A percentile compares a stretch with the other conserved stretches of the same genome.
phyloP scores from a whole-genome alignment of 352 stramenopile genomes.

The Phytophthora litchii region DNA sequence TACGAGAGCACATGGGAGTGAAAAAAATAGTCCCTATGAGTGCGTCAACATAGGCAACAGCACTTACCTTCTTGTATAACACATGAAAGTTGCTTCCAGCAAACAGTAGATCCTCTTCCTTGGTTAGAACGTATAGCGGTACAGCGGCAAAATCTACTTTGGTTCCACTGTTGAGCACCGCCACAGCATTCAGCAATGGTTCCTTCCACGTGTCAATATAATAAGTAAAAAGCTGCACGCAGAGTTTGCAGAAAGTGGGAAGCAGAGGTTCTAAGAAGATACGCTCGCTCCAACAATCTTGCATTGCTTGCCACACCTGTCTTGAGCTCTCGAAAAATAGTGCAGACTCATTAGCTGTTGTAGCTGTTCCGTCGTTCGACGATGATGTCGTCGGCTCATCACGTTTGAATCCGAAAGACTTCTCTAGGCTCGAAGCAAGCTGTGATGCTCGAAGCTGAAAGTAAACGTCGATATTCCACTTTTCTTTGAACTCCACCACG shows the following conservation, averaged over 20 bases:
- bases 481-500: constrained; percentile 83
- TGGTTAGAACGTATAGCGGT: constrained; percentile 50
- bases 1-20: constrained; percentile 26
- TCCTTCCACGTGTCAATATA: constrained; percentile 65
- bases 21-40: background rate
- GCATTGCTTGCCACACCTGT: constrained; percentile 50
- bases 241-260: constrained; percentile 70
- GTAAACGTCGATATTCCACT: constrained; percentile 91
- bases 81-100: constrained; percentile 79
- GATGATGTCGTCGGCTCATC: constrained; percentile 23
- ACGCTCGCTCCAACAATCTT: constrained; percentile 60
- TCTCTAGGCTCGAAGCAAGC: constrained; percentile 54
- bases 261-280: constrained; percentile 67
- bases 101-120: constrained; percentile 71
- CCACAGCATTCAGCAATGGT: constrained; percentile 51
- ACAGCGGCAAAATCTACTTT: constrained; percentile 57
- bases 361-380: background rate
- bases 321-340: constrained; percentile 60
- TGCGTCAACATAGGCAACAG: background rate
- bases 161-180: constrained; percentile 42
- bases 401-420: constrained; percentile 48
- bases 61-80: constrained; percentile 55
- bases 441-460: constrained; percentile 78
- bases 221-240: constrained; percentile 68
- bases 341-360: constrained; percentile 6